phyloP scores from a whole-genome alignment of 2,329 filamentous ascomycete genomes.

The Aspergillus luchuensis region DNA sequence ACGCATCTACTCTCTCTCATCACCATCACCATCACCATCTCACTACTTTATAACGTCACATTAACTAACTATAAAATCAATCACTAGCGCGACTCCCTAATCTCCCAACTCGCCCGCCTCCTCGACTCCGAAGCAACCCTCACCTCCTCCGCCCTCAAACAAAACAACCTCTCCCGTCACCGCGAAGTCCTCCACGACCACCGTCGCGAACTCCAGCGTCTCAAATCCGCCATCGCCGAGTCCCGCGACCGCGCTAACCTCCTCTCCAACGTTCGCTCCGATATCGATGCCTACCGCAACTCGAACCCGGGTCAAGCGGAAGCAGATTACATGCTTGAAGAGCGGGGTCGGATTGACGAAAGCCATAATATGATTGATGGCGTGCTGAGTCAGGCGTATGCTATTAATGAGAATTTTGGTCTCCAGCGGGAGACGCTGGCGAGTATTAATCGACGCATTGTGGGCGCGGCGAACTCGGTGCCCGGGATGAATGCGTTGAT shows the following conservation, averaged over 20 bases:
- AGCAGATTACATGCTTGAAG: conserved; percentile 95
- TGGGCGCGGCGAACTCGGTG: conserved; percentile 83
- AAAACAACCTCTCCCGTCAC: conserved; percentile 90
- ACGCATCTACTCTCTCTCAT: conserved; percentile 10
- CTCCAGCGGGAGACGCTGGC: conserved; percentile 84
- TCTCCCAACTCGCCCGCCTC: conserved; percentile 80
- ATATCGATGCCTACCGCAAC: conserved; percentile 86
- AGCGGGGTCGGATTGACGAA: conserved; percentile 81
- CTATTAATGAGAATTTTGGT: conserved; percentile 88
- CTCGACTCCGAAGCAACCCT: conserved; percentile 89
- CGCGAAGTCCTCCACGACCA: conserved; percentile 88
- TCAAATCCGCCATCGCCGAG: conserved; percentile 72
- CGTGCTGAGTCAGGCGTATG: conserved; percentile 92
- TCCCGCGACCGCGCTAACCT: conserved; percentile 87
- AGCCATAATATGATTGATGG: conserved; percentile 87
- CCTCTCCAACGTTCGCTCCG: conserved; percentile 83
- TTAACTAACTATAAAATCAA: conserved; percentile 5
- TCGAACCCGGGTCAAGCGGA: conserved; percentile 80
- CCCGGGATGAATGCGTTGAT: conserved; percentile 93
- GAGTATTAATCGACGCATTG: conserved; percentile 88
- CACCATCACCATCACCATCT: not conserved
- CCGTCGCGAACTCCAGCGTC: conserved; percentile 74
- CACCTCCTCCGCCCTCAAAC: conserved; percentile 90
- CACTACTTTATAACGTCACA: not conserved
- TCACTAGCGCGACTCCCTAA: conserved; percentile 73